Evolutionary conservation across 2,329 filamentous ascomycete genomes (phyloP), one percentile per base, ranked within the genome.

Genomic region (Endothia cerciana): DNA sequence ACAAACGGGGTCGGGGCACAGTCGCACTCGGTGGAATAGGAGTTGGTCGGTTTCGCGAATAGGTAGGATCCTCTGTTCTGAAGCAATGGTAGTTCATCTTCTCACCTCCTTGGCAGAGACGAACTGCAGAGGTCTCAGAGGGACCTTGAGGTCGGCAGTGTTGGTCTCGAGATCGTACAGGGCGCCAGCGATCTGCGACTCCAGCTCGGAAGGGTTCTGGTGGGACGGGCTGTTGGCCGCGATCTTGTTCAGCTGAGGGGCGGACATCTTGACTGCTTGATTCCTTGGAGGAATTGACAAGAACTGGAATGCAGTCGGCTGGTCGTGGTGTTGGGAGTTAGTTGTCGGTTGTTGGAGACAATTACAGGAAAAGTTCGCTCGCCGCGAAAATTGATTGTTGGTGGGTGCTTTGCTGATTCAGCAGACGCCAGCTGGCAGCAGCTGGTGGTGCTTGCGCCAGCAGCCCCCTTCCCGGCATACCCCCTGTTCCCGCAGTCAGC

Each of bases 161-260:
- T 97, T 97, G 87, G 91, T 94, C 93, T 99, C 95, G 84, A 99
- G 92, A 80, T 99, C 95, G 87, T 91, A 96, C 74, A 99, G 92
- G 85, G 95, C 95, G 84, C 90, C 91, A 81, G 95, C 95, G 82
- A 99, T 96, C 88, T 86, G 92, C 83, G 88, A 90, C 92, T 99
- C 95, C 77, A 98, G 91, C 91, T 99, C 95, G 75, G 93, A 97
- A 76, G 95, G 95, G 85, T 90, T 96, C 82, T 91, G 88, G 87
- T 93, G 89, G 85, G 94, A 97, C 76, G 94, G 91, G 91, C 92
- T 96, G 90, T 95, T 97, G 81, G 89, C 83, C 81, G 94, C 93
- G 83, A 98, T 98, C 93, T 98, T 98, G 91, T 97, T 97, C 81
- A 95, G 84, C 80, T 92, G 87, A 83, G 91, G 81, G 78, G 79